Conservation (phyloP, 805 yeast genomes). For the Barnettozyma californica region DNA sequence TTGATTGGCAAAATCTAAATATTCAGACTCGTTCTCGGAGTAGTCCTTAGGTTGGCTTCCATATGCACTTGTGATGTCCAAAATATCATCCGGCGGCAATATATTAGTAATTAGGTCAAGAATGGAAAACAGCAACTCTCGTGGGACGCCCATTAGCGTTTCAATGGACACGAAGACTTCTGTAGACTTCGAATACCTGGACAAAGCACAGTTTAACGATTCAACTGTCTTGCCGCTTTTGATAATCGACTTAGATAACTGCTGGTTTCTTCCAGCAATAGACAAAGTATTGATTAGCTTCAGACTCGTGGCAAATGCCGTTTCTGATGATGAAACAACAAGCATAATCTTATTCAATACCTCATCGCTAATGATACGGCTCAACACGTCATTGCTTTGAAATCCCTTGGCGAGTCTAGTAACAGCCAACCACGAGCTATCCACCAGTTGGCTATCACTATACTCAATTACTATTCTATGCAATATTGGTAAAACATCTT, state of each 20-base stretch:
- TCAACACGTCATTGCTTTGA: slow-evolving; percentile 38
- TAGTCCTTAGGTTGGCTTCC: slow-evolving; percentile 19
- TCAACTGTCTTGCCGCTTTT: slow-evolving; percentile 43
- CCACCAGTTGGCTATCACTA: slow-evolving; percentile 55
- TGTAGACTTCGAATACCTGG: slow-evolving; percentile 39
- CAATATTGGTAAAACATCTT: slow-evolving; percentile 54
- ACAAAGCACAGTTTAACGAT: slow-evolving; percentile 43
- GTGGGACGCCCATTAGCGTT: slow-evolving; percentile 68
- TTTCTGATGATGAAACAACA: slow-evolving; percentile 27
- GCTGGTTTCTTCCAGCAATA: slow-evolving; percentile 36
- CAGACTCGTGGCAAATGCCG: slow-evolving; percentile 26
- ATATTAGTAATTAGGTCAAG: slow-evolving; percentile 51
- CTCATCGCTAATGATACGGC: slow-evolving; percentile 34
- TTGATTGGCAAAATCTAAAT: slow-evolving; percentile 35
- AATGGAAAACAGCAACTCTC: slow-evolving; percentile 51
- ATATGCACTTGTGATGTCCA: slow-evolving; percentile 22
- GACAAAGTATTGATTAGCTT: slow-evolving; percentile 37
- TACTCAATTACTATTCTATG: slow-evolving; percentile 47
- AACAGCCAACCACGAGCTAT: slow-evolving; percentile 60
- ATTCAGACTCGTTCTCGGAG: slow-evolving; percentile 22
- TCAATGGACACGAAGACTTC: slow-evolving; percentile 46
- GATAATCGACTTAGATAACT: slow-evolving; percentile 40
- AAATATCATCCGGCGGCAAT: slow-evolving; percentile 42
- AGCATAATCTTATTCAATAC: slow-evolving; percentile 31
- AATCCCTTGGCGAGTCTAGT: slow-evolving; percentile 52